Evolutionary conservation across 495 filamentous ascomycete species (phyloP).

Genomic region (Lepidopterella palustris): DNA sequence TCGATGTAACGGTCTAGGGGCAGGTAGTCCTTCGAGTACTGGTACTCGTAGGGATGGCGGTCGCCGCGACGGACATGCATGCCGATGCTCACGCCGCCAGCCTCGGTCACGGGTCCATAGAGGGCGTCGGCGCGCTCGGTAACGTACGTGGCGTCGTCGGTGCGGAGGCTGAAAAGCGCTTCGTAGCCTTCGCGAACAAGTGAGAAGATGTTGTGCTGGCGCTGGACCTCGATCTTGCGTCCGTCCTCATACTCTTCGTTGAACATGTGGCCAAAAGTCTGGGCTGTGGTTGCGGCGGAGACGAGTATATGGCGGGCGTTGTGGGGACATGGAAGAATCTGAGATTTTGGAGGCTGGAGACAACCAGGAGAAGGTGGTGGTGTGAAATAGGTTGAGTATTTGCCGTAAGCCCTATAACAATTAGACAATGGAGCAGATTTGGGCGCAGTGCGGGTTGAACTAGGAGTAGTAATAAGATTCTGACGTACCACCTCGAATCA

Average conservation of each 20-base stretch:
- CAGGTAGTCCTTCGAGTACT: constrained; percentile 61
- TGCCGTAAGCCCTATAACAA: constrained; percentile 54
- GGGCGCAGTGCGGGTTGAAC: not conserved
- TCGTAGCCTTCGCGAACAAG: constrained; percentile 59
- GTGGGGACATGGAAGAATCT: constrained; percentile 65
- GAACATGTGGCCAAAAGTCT: constrained; percentile 53
- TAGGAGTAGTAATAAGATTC: not conserved
- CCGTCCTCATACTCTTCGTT: constrained; percentile 44
- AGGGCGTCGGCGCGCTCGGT: constrained; percentile 44
- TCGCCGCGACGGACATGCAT: constrained; percentile 72
- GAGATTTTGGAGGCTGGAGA: constrained; percentile 51
- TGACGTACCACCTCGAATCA: constrained; percentile 57
- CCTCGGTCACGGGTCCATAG: constrained; percentile 31
- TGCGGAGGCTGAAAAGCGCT: constrained; percentile 53
- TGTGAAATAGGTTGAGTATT: constrained; percentile 60
- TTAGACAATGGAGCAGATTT: constrained; percentile 13
- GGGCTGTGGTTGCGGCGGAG: constrained; percentile 53
- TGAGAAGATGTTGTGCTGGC: constrained; percentile 50
- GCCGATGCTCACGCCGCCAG: constrained; percentile 49
- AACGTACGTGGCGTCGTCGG: constrained; percentile 53
- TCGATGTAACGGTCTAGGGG: constrained; percentile 56
- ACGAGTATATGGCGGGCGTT: constrained; percentile 60
- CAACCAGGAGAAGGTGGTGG: constrained; percentile 52
- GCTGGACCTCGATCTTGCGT: constrained; percentile 41
- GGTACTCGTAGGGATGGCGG: constrained; percentile 56